Evolutionary conservation across 2,329 filamentous ascomycete genomes (phyloP), one percentile per base, ranked within the genome.

Genomic region (Cytospora chrysosperma): DNA sequence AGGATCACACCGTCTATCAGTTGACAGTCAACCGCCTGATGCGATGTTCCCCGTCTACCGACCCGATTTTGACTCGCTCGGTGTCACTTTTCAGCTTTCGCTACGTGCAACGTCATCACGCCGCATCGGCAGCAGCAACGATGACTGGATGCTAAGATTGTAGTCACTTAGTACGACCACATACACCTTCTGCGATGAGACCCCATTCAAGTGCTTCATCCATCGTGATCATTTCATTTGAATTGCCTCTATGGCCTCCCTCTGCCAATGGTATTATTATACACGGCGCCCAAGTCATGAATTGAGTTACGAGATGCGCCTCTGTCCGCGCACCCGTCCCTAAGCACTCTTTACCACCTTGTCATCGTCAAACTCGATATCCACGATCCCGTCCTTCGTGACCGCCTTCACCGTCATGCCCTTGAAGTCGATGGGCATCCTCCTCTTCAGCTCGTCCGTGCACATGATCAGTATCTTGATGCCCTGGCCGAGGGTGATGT

Each of bases 391-490:
- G 71, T 98, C 92, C 81, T 96, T 96, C 67, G 93, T 97, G 72
- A 99, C 88, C 40, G 93, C 90, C 84, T 98, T 98, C 72, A 99
- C 93, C 59, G 84, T 74, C 88, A 97, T 91, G 47, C 95, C 95
- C 85, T 99, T 99, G 86, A 98, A 99, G 77, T 99, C 95, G 75
- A 99, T 93, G 65, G 95, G 95, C 83, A 99, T 86, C 78, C 96
- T 87, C 76, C 95, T 88, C 86, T 97, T 97, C 75, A 99, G 81
- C 83, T 99, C 95, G 76, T 98, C 93, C 70, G 92, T 95, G 81
- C 95, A 99, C 88, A 97, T 90, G 72, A 87, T 89, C 72, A 99
- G 82, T 67, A 99, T 87, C 83, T 97, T 95, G 79, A 97, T 86
- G 63, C 95, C 95, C 77, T 96, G 86, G 67, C 90, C 93, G 61